Conservation (phyloP, 2,329 filamentous ascomycete species). For the Myriosclerotinia curreyana region DNA sequence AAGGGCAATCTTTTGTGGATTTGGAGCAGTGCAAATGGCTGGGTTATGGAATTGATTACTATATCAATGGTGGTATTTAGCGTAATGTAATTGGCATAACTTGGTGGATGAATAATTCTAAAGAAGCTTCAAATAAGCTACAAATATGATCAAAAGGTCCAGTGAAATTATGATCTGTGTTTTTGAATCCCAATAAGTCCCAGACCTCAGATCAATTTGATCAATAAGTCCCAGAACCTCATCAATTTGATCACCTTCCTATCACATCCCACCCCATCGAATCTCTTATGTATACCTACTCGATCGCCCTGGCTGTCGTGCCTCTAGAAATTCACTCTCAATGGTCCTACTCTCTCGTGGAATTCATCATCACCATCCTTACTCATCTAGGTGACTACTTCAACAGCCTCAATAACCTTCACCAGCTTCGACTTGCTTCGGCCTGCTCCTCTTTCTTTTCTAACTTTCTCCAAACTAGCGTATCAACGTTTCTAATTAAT, state of each 20-base stretch:
- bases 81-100: neutral
- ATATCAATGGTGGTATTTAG: slow-evolving; percentile 37
- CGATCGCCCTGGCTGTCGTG: neutral
- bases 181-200: no score
- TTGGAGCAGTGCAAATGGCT: slow-evolving; percentile 48
- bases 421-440: no score
- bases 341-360: neutral
- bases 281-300: neutral
- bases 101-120: neutral
- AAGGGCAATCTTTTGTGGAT: slow-evolving; percentile 45
- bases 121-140: neutral
- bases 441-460: no score
- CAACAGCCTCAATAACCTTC: no score
- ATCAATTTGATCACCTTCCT: neutral
- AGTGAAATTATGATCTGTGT: neutral
- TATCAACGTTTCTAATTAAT: no score
- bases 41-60: slow-evolving; percentile 45
- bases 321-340: neutral
- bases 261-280: neutral
- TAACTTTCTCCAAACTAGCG: no score
- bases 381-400: neutral
- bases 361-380: neutral
- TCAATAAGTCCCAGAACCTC: no score
- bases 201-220: neutral
- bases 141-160: neutral